Evolutionary conservation across 371 early-diverging fungal genomes (phyloP), one percentile per base, ranked within the genome.

Genomic region (Syncephalis plumigaleata): DNA sequence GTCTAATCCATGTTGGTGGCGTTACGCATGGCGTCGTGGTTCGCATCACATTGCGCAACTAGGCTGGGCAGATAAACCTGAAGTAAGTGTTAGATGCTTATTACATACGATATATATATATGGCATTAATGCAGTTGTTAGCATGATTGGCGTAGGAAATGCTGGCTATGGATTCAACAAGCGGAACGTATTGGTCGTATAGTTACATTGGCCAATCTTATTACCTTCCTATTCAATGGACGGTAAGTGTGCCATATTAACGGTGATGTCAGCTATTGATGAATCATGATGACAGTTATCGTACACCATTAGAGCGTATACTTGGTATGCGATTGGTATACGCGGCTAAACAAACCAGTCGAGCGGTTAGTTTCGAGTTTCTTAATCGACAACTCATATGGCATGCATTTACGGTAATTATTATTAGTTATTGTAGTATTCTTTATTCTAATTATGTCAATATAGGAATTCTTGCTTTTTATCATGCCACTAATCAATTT

Each of bases 321-420:
- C 65, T 92, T 37, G 69, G 74, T 0, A 77, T 91, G 84, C 68
- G 87, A 24, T 65, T 90, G 18, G 87, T 89, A 5, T 84, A 84
- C 56, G 71, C 73, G 11, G 73, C 79, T 39, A 77, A 81, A 38
- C 79, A 81, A 22, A 63, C 81, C 50, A 65, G 76, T 42, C 75
- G 88, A 40, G 73, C 76, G 53, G 79, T 91, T 42, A 85, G 83
- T 56, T 90, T 87, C 56, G 93, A 90, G 55, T 91, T 87, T 54
- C 66, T 92, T 58, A 92, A 92, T 57, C 70, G 93, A 26, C 89
- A 92, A 65, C 71, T 91, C 59, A 87, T 89, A 42, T 90, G 92
- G 92, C 82, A 87, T 26, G 87, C 90, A 40, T 88, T 92, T 54
- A 89, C 90, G 18, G 87, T 84, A 73, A 53, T 73, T 47, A 44